A percentile compares a stretch with the other conserved stretches of the same genome.
These are phyloP conservation scores for Trapa incisa DNA, from an alignment of 345 rosid species.

Conservation along the genomic window DNA sequence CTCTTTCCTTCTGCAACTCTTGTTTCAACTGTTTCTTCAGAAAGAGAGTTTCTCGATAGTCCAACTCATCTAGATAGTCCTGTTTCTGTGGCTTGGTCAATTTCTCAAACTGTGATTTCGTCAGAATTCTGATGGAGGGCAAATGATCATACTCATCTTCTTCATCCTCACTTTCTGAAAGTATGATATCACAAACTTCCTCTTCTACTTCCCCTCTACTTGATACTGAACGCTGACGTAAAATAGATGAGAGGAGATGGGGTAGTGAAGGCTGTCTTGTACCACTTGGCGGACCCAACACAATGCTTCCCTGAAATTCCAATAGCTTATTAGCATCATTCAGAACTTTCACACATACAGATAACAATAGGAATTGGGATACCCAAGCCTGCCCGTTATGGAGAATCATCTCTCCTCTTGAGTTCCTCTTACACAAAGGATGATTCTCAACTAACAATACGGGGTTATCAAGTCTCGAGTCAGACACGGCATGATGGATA, in stretches of 20 bases:
- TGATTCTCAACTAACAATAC: conserved; percentile 78
- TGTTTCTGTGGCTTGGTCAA: conserved; percentile 56
- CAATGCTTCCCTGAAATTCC: conserved; percentile 49
- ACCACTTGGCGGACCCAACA: conserved; percentile 40
- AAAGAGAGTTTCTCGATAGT: conserved; percentile 70
- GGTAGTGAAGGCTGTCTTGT: conserved; percentile 66
- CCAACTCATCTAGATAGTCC: conserved; percentile 81
- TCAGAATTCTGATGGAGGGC: conserved; percentile 66
- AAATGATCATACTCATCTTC: conserved; percentile 81
- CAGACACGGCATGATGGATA: conserved; percentile 61
- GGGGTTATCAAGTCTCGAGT: conserved; percentile 63
- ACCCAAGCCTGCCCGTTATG: conserved; percentile 81
- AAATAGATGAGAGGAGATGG: conserved; percentile 68
- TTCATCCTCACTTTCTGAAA: conserved; percentile 48
- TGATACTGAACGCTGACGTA: conserved; percentile 40
- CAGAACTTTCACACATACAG: conserved; percentile 63
- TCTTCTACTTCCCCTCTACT: conserved; percentile 35
- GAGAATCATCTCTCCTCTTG: conserved; percentile 57
- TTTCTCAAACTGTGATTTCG: conserved; percentile 61
- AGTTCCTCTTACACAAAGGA: conserved; percentile 53
- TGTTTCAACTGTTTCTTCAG: conserved; percentile 77
- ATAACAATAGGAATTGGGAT: conserved; percentile 55
- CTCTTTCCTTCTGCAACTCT: conserved; percentile 34
- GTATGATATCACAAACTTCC: conserved; percentile 37
- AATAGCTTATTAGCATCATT: conserved; percentile 55